A percentile compares a stretch with the other conserved stretches of the same genome.
phyloP scores from a whole-genome alignment of 2,329 filamentous ascomycete genomes.

The Colletotrichum abscissum region DNA sequence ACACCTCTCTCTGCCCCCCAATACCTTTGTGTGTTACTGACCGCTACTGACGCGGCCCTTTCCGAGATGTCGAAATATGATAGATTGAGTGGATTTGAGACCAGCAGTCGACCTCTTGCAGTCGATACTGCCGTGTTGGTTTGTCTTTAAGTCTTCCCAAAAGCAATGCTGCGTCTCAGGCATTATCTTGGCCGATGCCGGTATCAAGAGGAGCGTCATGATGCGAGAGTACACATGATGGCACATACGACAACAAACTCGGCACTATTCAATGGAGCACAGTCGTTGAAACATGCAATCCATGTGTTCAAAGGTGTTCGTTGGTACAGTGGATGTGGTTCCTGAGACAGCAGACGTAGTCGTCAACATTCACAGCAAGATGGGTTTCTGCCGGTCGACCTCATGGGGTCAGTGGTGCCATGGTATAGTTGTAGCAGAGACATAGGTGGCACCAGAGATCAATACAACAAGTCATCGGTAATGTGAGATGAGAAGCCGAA shows the following conservation, averaged over 20 bases:
- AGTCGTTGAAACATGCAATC: not conserved
- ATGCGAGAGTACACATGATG: not conserved
- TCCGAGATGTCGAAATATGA: constrained; percentile 14
- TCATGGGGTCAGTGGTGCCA: no score
- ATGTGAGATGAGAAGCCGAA: no score
- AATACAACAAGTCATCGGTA: not conserved
- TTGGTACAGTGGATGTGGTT: not conserved
- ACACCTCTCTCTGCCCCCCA: not conserved
- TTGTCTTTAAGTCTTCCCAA: constrained; percentile 2
- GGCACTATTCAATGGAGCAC: not conserved
- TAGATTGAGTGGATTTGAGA: constrained; percentile 4
- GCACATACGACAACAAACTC: not conserved
- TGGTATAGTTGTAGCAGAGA: no score
- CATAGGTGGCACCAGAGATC: not conserved
- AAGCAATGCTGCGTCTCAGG: constrained; percentile 25
- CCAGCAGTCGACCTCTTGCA: constrained; percentile 1
- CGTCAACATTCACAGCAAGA: not conserved
- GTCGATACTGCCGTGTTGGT: not conserved
- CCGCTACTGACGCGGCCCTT: not conserved
- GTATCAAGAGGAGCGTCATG: not conserved
- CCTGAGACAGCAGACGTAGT: not conserved
- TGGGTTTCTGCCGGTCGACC: no score
- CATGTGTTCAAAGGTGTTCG: not conserved
- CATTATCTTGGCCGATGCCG: not conserved
- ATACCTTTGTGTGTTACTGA: not conserved